Conservation (phyloP, 768 basidiomycete genomes). For the Flagelloscypha sp. region DNA sequence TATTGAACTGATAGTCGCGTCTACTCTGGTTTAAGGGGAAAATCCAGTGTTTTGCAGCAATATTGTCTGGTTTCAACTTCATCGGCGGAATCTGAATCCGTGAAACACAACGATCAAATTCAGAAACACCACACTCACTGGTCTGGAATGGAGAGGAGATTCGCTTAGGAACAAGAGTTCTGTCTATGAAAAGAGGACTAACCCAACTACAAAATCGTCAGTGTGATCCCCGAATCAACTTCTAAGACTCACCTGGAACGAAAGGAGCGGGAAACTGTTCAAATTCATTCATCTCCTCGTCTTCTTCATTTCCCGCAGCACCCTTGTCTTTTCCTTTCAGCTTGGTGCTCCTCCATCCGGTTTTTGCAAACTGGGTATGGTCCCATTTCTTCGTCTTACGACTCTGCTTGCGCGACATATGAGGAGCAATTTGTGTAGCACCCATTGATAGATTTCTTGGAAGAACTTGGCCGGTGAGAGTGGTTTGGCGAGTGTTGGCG, state of each 20-base stretch:
- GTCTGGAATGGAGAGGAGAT: constrained; percentile 15
- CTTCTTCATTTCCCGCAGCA: constrained; percentile 32
- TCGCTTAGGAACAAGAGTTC: not conserved
- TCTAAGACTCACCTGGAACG: constrained; percentile 44
- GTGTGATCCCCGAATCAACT: constrained; percentile 1
- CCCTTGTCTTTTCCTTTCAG: constrained; percentile 47
- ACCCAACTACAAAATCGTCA: constrained; percentile 39
- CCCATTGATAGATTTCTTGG: constrained; percentile 23
- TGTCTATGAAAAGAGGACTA: constrained; percentile 19
- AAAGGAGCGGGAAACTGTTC: constrained; percentile 83
- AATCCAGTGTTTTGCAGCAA: constrained; percentile 80
- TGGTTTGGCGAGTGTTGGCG: constrained; percentile 17
- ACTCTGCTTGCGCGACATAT: constrained; percentile 46
- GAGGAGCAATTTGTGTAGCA: constrained; percentile 7
- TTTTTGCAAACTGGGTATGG: constrained; percentile 78
- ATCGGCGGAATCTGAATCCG: constrained; percentile 54
- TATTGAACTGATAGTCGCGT: constrained; percentile 93
- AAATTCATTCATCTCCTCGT: constrained; percentile 61
- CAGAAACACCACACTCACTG: constrained; percentile 20
- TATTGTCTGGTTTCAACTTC: constrained; percentile 70
- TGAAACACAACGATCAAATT: constrained; percentile 1
- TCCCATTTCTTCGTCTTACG: constrained; percentile 85
- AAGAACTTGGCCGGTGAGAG: constrained; percentile 9
- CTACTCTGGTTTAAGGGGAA: constrained; percentile 84
- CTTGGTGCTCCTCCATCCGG: constrained; percentile 53